Evolutionary conservation across 2,329 filamentous ascomycete genomes (phyloP).

Genomic region (Calonectria leucothoes): DNA sequence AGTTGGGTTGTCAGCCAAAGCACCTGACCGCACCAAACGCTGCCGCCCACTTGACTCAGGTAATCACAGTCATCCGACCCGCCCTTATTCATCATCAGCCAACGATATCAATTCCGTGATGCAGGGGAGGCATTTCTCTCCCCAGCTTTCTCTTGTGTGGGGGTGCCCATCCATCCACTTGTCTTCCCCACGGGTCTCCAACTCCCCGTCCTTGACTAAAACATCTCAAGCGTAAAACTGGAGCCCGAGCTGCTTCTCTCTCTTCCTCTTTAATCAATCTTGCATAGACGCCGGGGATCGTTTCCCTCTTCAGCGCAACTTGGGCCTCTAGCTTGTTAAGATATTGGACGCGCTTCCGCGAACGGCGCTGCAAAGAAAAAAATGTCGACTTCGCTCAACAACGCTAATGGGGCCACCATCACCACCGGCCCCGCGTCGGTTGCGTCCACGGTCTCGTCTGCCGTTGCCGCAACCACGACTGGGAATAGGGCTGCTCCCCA

Average conservation of each 20-base stretch:
- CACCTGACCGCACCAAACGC: neutral
- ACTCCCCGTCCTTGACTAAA: neutral
- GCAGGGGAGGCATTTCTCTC: neutral
- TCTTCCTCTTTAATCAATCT: too few relatives aligned
- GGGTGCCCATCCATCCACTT: neutral
- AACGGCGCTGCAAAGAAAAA: neutral
- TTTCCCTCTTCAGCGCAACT: neutral
- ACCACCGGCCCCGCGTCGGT: neutral
- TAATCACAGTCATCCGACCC: neutral
- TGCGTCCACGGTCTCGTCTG: neutral
- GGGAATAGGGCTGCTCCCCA: conserved; percentile 3
- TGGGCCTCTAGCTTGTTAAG: too few relatives aligned
- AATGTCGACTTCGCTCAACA: neutral
- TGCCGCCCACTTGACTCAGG: neutral
- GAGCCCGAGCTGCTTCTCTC: too few relatives aligned
- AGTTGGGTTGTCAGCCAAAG: neutral
- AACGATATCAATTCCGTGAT: neutral
- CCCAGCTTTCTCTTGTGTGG: neutral
- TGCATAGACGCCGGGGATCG: neutral
- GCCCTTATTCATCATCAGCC: neutral
- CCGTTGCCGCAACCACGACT: neutral
- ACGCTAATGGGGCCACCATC: conserved; percentile 3
- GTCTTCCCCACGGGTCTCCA: neutral
- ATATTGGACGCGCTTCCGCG: neutral
- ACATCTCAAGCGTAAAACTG: neutral